These are phyloP conservation scores for Daldinia caldariorum DNA, from an alignment of 495 filamentous ascomycete species.

Conservation along the genomic window DNA sequence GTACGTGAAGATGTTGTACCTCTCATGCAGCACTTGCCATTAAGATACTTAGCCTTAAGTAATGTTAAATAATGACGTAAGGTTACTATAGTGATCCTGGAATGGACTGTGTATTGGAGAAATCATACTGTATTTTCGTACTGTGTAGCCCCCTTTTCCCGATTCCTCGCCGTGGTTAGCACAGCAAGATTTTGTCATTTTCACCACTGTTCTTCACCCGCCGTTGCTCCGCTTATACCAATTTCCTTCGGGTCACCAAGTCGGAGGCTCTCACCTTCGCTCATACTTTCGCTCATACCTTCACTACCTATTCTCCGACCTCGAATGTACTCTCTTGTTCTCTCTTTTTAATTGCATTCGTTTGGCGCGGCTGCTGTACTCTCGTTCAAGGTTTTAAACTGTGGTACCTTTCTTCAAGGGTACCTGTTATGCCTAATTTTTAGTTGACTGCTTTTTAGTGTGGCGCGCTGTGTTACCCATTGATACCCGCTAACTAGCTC, in stretches of 20 bases:
- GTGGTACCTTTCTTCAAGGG: too few species aligned
- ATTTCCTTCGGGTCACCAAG: constrained; percentile 21
- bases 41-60: constrained; percentile 18
- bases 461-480: constrained; percentile 40
- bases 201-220: constrained; percentile 25
- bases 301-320: neutral
- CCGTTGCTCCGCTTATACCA: constrained; percentile 13
- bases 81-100: constrained; percentile 23
- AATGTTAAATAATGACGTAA: constrained; percentile 33
- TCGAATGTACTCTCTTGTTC: constrained; percentile 5
- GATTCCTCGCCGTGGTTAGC: constrained; percentile 36
- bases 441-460: too few species aligned
- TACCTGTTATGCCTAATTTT: too few species aligned
- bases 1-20: constrained; percentile 14
- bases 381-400: constrained; percentile 15
- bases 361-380: constrained; percentile 17
- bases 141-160: constrained; percentile 26
- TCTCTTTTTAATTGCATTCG: constrained; percentile 24
- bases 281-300: constrained; percentile 23
- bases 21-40: constrained; percentile 3
- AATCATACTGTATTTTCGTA: constrained; percentile 25
- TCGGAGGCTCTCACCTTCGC: constrained; percentile 29
- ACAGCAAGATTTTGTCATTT: constrained; percentile 19
- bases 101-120: constrained; percentile 12
- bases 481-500: constrained; percentile 38